Evolutionary conservation across 345 rosid species (phyloP).

Genomic region (Noccaea caerulescens): DNA sequence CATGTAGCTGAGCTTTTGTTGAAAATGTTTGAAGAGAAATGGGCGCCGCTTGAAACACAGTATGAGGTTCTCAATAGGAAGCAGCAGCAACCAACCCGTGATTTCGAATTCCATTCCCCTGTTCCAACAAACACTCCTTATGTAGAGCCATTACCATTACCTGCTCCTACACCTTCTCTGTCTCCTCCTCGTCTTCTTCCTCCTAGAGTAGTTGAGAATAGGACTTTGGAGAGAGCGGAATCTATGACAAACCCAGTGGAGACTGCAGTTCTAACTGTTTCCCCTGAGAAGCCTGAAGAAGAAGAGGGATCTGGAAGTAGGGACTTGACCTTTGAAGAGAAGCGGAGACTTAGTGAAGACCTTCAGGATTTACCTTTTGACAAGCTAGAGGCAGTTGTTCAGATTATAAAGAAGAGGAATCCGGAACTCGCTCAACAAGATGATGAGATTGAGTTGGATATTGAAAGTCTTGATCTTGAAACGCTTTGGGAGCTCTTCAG

Average conservation of each 20-base stretch:
- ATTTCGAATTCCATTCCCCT: constrained; percentile 23
- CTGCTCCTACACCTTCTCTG: constrained; percentile 33
- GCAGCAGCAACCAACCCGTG: constrained; percentile 37
- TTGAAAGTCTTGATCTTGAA: constrained; percentile 75
- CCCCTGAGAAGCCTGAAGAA: constrained; percentile 51
- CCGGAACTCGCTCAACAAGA: constrained; percentile 71
- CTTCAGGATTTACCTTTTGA: constrained; percentile 83
- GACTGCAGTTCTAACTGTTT: constrained; percentile 38
- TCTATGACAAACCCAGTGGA: constrained; percentile 49
- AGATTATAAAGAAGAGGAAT: constrained; percentile 81
- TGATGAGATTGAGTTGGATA: constrained; percentile 92
- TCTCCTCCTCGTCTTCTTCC: constrained; percentile 34
- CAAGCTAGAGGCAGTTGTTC: constrained; percentile 69
- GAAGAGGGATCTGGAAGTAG: constrained; percentile 48
- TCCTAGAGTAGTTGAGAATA: constrained; percentile 33
- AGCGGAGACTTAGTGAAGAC: constrained; percentile 68
- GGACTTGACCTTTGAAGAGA: constrained; percentile 84
- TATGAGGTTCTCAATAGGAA: constrained; percentile 43
- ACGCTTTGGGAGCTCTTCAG: constrained; percentile 92
- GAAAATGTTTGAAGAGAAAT: constrained; percentile 68
- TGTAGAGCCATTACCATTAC: constrained; percentile 35
- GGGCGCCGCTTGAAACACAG: constrained; percentile 57
- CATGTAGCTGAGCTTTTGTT: constrained; percentile 67
- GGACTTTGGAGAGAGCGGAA: constrained; percentile 53
- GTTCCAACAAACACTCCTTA: constrained; percentile 27